A percentile compares a stretch with the other conserved stretches of the same genome.
These are phyloP conservation scores for Tolypocladium tundrense DNA, from an alignment of 2,329 filamentous ascomycete species.

Conservation along the genomic window DNA sequence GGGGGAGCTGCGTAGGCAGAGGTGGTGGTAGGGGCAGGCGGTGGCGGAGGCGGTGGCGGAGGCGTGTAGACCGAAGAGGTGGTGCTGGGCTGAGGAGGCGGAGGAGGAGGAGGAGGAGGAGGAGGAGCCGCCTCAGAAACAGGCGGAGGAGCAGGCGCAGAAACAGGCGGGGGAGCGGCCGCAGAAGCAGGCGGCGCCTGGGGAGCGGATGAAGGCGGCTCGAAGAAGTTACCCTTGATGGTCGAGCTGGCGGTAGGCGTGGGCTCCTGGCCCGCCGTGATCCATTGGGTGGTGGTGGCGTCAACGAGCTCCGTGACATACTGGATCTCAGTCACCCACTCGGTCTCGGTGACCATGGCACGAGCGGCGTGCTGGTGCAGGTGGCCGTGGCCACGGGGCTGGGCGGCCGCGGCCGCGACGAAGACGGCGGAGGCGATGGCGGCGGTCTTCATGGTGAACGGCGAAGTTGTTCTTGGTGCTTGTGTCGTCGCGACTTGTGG, in stretches of 20 bases:
- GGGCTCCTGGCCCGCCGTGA: slow-evolving; percentile 24
- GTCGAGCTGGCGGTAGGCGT: slow-evolving; percentile 13
- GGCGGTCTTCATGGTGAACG: slow-evolving; percentile 31
- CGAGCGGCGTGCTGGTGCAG: slow-evolving; percentile 27
- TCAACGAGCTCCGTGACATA: slow-evolving; percentile 38
- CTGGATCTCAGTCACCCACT: slow-evolving; percentile 40
- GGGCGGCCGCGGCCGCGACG: slow-evolving; percentile 35
- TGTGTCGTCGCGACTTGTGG: slow-evolving; percentile 3
- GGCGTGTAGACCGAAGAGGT: not conserved
- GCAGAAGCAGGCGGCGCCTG: slow-evolving; percentile 3
- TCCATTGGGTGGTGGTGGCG: slow-evolving; percentile 34
- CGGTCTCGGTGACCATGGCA: slow-evolving; percentile 35
- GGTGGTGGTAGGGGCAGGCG: slow-evolving; percentile 9
- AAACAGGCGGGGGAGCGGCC: not conserved
- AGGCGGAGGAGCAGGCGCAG: slow-evolving; percentile 2
- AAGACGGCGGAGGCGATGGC: slow-evolving; percentile 19
- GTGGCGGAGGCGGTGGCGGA: slow-evolving; percentile 5
- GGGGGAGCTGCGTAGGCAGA: slow-evolving; percentile 5
- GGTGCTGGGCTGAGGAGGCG: slow-evolving; percentile 7
- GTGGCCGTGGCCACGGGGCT: slow-evolving; percentile 33
- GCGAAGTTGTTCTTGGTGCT: slow-evolving; percentile 1
- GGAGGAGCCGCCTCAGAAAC: slow-evolving; percentile 2
- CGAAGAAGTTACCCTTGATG: slow-evolving; percentile 19
- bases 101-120: slow-evolving; percentile 7
- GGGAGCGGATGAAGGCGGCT: slow-evolving; percentile 7